Conservation (phyloP, 768 basidiomycete genomes). For the Phanerochaete sordida region DNA sequence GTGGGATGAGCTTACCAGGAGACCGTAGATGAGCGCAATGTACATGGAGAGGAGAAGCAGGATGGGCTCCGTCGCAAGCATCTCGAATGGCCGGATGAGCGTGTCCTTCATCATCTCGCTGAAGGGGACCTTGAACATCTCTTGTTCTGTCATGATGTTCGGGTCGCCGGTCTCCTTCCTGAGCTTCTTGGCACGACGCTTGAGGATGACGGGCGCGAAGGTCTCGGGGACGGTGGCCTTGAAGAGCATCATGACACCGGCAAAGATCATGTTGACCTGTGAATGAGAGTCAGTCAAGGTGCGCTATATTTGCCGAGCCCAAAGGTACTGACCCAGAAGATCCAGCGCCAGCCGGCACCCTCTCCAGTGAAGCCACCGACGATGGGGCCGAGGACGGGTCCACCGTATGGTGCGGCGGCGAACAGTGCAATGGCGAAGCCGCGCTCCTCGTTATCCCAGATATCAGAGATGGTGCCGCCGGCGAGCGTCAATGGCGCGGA, state of each 20-base stretch:
- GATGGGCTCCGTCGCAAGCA: conserved; percentile 45
- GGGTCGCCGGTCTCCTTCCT: conserved; percentile 33
- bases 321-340: conserved; percentile 27
- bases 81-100: conserved; percentile 39
- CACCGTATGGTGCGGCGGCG: conserved; percentile 38
- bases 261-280: conserved; percentile 39
- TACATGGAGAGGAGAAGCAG: conserved; percentile 42
- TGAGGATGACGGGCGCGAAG: conserved; percentile 41
- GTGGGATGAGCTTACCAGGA: conserved; percentile 25
- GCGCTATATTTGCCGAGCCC: not conserved
- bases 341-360: conserved; percentile 35
- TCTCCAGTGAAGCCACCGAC: conserved; percentile 46
- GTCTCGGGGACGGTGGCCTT: conserved; percentile 42
- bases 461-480: conserved; percentile 32
- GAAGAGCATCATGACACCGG: conserved; percentile 27
- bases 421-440: conserved; percentile 40
- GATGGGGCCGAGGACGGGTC: conserved; percentile 49
- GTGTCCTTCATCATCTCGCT: conserved; percentile 36
- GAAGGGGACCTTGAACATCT: conserved; percentile 33
- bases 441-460: conserved; percentile 35
- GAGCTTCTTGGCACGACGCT: conserved; percentile 34
- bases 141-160: conserved; percentile 39
- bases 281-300: conserved; percentile 15
- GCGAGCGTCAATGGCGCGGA: conserved; percentile 34
- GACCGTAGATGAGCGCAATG: conserved; percentile 40